Percentiles rank a stretch among this genome's conserved stretches.
These are phyloP conservation scores for Sparassis latifolia DNA, from an alignment of 1,284 basidiomycete genomes.

Conservation along the genomic window DNA sequence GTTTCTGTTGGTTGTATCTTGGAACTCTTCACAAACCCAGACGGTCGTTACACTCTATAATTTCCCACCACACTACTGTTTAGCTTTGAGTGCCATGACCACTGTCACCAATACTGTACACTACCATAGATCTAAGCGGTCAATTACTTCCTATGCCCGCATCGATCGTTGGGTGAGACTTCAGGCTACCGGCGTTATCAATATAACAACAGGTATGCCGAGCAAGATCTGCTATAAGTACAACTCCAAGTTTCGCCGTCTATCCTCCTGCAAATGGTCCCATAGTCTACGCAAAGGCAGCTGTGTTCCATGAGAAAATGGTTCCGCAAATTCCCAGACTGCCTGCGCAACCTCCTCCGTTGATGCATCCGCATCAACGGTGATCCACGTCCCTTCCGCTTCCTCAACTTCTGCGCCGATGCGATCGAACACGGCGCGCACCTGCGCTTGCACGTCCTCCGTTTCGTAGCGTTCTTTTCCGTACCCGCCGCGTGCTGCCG, in stretches of 20 bases:
- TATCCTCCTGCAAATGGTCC: slow-evolving; percentile 22
- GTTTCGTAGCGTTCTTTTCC: slow-evolving; percentile 89
- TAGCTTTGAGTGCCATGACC: too few relatives aligned
- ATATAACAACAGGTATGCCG: too few relatives aligned
- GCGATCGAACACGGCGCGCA: slow-evolving; percentile 56
- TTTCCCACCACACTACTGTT: too few relatives aligned
- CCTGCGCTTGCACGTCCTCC: slow-evolving; percentile 66
- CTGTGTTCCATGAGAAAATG: slow-evolving; percentile 31
- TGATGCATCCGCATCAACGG: slow-evolving; percentile 58
- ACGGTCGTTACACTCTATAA: too few relatives aligned
- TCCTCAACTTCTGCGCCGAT: slow-evolving; percentile 51
- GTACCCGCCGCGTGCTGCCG: slow-evolving; percentile 76
- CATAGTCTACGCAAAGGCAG: slow-evolving; percentile 38
- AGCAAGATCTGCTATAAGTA: slow-evolving; percentile 9
- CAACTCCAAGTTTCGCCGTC: slow-evolving; percentile 16
- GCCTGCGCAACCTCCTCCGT: slow-evolving; percentile 51
- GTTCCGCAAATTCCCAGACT: slow-evolving; percentile 49
- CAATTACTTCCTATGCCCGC: too few relatives aligned
- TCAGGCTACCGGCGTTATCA: too few relatives aligned
- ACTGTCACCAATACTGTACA: too few relatives aligned
- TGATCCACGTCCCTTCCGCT: slow-evolving; percentile 42
- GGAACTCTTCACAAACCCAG: too few relatives aligned
- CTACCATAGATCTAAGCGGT: too few relatives aligned
- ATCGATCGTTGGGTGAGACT: too few relatives aligned
- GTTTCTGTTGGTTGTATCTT: too few relatives aligned